phyloP scores from a whole-genome alignment of 2,329 filamentous ascomycete genomes.

The Apiospora aurea region DNA sequence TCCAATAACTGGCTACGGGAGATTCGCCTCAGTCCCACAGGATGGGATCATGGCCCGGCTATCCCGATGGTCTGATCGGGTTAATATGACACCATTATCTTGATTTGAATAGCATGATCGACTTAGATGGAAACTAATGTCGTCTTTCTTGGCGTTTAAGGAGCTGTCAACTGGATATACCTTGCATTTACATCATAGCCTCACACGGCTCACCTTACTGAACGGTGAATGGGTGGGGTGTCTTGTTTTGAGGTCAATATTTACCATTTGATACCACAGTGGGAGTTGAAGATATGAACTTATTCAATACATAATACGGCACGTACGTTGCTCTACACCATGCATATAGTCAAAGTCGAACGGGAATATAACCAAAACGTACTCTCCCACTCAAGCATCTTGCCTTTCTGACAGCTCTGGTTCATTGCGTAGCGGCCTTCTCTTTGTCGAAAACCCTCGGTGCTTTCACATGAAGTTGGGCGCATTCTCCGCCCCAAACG shows the following conservation, averaged over 20 bases:
- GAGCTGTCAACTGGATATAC: slow-evolving; percentile 19
- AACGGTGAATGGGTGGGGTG: slow-evolving; percentile 15
- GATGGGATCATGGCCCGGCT: slow-evolving; percentile 30
- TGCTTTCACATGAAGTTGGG: not conserved
- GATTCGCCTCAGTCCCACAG: slow-evolving; percentile 29
- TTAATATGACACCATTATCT: not conserved
- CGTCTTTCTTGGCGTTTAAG: slow-evolving; percentile 19
- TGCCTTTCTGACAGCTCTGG: no score
- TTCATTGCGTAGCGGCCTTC: not conserved
- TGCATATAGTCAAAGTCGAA: slow-evolving; percentile 5
- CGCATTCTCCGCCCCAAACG: not conserved
- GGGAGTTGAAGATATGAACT: slow-evolving; percentile 3
- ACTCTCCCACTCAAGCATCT: not conserved
- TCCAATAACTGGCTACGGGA: slow-evolving; percentile 28
- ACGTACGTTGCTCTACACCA: slow-evolving; percentile 11
- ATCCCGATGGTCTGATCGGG: slow-evolving; percentile 29
- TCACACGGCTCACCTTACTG: slow-evolving; percentile 7
- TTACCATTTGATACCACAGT: slow-evolving; percentile 21
- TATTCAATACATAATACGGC: slow-evolving; percentile 3
- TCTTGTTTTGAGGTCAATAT: slow-evolving; percentile 19
- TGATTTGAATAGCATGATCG: slow-evolving; percentile 21
- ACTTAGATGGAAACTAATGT: slow-evolving; percentile 21
- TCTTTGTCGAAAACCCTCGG: not conserved
- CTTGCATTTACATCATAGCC: slow-evolving; percentile 21
- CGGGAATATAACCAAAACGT: not conserved